Percentiles rank a stretch among this genome's conserved stretches.
Conservation (phyloP, 2,329 filamentous ascomycete genomes). For the Penicillium digitatum region DNA sequence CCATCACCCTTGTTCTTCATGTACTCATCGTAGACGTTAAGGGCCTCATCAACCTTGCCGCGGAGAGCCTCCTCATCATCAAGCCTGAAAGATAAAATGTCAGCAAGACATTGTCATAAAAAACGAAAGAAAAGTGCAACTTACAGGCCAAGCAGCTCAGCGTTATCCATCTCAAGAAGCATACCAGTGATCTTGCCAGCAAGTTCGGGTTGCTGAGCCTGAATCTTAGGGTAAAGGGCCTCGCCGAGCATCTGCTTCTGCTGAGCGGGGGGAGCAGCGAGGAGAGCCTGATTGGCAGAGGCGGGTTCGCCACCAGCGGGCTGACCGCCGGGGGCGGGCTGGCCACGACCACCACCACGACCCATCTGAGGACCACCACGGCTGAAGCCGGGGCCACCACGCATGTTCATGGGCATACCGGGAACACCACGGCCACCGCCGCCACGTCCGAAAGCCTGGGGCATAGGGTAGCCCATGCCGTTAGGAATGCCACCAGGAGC, state of each 20-base stretch:
- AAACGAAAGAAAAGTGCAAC: constrained; percentile 41
- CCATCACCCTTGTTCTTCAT: constrained; percentile 72
- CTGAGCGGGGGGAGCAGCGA: constrained; percentile 60
- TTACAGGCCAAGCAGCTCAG: constrained; percentile 91
- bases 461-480: constrained; percentile 75
- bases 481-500: constrained; percentile 69
- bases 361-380: constrained; percentile 45
- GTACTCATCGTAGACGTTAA: constrained; percentile 97
- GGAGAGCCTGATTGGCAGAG: constrained; percentile 47
- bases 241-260: constrained; percentile 99
- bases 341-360: constrained; percentile 43
- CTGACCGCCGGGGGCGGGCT: constrained; percentile 36
- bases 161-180: constrained; percentile 98
- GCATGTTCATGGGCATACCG: constrained; percentile 64
- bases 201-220: constrained; percentile 86
- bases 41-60: constrained; percentile 94
- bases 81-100: constrained; percentile 55
- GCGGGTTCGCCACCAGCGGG: constrained; percentile 39
- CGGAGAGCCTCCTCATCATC: constrained; percentile 85
- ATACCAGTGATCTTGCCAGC: constrained; percentile 99
- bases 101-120: constrained; percentile 12
- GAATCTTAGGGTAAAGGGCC: constrained; percentile 97
- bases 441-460: constrained; percentile 67
- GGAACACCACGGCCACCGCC: constrained; percentile 66
- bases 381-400: constrained; percentile 46